Evolutionary conservation across 805 yeast genomes (phyloP), one percentile per base, ranked within the genome.

Genomic region (Metschnikowia sp.): DNA sequence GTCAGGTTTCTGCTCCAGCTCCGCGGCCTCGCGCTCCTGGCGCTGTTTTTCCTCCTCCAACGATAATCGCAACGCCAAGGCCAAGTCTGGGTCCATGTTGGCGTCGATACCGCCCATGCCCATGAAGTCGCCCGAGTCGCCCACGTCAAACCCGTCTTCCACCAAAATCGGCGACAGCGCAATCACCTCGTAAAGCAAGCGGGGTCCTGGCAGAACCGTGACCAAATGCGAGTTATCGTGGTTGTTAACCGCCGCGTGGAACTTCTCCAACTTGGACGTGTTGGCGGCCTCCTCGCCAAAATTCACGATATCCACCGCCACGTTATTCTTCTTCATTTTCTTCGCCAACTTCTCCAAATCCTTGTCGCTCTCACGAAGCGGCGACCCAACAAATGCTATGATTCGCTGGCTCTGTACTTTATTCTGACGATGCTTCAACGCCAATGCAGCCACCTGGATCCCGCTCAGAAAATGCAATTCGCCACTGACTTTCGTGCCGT

Each of bases 391-490:
- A 68, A 94, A 94, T 34, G 82, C 88, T 49, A 94, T 79, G 50
- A 94, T 87, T 56, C 99, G 80, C 70, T 90, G 97, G 56, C 81
- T 86, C 65, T 90, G 98, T 6, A 85, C 84, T 68, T 87, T 90
- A 70, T 94, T 92, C 66, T 90, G 97, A 61, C 99, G 88, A 70
- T 92, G 97, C 64, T 91, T 94, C 62, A 92, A 81, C 15, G 97
- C 97, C 61, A 94, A 66, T 12, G 77, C 76, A 11, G 98, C 98
- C 52, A 94, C 96, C 70, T 91, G 96, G 57, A 94, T 82, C 10
- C 96, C 95, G 34, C 90, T 85, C 29, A 84, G 73, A 48, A 94
- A 76, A 61, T 89, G 87, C 35, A 74, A 66, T 32, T 63, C 62
- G 2, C 96, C 97, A 12, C 75, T 72, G 46, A 94, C 82, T 55